Evolutionary conservation across 208 protist species (phyloP).

Genomic region (Acanthamoeba triangularis): DNA sequence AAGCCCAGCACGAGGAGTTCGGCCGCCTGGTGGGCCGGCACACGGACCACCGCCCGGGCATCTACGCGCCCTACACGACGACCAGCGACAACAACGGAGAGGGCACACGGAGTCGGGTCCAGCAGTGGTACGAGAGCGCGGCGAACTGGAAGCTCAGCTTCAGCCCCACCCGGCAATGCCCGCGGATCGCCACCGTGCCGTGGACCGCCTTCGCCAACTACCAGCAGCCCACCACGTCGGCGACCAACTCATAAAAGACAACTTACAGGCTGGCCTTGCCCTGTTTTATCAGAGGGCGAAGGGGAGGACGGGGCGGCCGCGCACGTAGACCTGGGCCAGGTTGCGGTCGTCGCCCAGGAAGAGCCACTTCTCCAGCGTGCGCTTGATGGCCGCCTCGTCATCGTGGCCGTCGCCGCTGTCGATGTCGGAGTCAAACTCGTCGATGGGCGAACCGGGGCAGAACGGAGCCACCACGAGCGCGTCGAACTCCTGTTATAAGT

Average conservation of each 20-base stretch:
- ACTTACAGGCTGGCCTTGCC: no score
- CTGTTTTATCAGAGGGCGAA: not conserved
- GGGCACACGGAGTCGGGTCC: not conserved
- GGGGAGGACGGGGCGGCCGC: slow-evolving; percentile 70
- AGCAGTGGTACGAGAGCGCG: not conserved
- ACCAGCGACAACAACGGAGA: no score
- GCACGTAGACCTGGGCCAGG: slow-evolving; percentile 80
- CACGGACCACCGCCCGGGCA: not conserved
- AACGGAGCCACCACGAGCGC: slow-evolving; percentile 87
- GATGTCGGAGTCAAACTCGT: slow-evolving; percentile 81
- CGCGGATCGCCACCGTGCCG: not conserved
- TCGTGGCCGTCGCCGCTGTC: slow-evolving; percentile 17
- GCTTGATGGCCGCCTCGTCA: slow-evolving; percentile 79
- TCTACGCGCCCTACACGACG: not conserved
- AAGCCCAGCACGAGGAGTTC: not conserved
- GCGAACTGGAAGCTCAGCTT: not conserved
- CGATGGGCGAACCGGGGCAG: slow-evolving; percentile 77
- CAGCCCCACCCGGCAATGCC: not conserved
- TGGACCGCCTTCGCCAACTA: not conserved
- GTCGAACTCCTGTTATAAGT: slow-evolving; percentile 84
- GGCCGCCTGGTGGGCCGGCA: not conserved
- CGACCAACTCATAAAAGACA: no score
- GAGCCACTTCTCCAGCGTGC: slow-evolving; percentile 88
- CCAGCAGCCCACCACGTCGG: not conserved
- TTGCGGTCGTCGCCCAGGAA: slow-evolving; percentile 88